Percentiles rank a stretch among this genome's conserved stretches.
These are phyloP conservation scores for Amniculicola lignicola DNA, from an alignment of 495 filamentous ascomycete species.

Conservation along the genomic window DNA sequence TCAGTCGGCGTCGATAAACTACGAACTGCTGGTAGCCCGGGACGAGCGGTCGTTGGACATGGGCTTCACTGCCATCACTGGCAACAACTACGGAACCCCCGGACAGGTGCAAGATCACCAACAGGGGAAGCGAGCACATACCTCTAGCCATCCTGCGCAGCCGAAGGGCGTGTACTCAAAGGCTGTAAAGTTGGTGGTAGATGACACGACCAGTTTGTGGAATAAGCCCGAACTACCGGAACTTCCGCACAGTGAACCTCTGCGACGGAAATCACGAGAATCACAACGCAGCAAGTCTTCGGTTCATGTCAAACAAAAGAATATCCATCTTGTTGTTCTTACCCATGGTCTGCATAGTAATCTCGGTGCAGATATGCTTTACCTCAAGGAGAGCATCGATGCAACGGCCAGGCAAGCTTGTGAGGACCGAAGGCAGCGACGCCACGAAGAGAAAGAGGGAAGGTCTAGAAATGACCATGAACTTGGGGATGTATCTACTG, in stretches of 20 bases:
- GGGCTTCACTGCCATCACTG: conserved; percentile 51
- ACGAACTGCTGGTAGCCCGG: conserved; percentile 78
- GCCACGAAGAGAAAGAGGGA: conserved; percentile 42
- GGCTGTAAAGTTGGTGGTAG: conserved; percentile 70
- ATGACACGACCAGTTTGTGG: conserved; percentile 88
- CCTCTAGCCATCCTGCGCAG: conserved; percentile 50
- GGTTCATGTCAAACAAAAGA: conserved; percentile 55
- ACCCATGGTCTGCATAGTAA: conserved; percentile 97
- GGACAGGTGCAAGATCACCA: conserved; percentile 72
- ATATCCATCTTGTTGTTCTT: conserved; percentile 83
- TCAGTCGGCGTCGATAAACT: conserved; percentile 79
- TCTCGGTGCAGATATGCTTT: conserved; percentile 95
- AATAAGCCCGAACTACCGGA: conserved; percentile 78
- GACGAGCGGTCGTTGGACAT: conserved; percentile 77
- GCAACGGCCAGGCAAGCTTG: conserved; percentile 68
- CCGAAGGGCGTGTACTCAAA: conserved; percentile 74
- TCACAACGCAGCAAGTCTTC: not conserved
- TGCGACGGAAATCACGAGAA: conserved; percentile 24
- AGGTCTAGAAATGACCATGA: not conserved
- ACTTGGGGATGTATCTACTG: conserved; percentile 30
- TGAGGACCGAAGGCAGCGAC: conserved; percentile 56
- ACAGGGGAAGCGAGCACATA: conserved; percentile 49
- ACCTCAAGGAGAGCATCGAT: conserved; percentile 94
- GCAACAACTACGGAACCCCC: conserved; percentile 51
- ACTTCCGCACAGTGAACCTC: conserved; percentile 50